These are phyloP conservation scores for Dactylellina haptotyla DNA, from an alignment of 2,329 filamentous ascomycete genomes.

Conservation along the genomic window DNA sequence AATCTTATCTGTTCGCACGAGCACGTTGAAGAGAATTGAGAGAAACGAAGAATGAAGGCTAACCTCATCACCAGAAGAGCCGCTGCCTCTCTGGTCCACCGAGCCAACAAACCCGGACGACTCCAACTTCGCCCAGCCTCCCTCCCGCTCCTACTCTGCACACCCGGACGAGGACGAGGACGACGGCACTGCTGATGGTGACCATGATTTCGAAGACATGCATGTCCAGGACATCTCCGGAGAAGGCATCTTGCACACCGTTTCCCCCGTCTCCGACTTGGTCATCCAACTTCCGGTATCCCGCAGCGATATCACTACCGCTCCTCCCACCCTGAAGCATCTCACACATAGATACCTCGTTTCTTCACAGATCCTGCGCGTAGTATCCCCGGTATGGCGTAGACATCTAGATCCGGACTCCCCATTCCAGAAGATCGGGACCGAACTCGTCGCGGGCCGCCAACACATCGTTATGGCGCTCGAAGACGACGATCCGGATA, in stretches of 20 bases:
- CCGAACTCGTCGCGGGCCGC: constrained; percentile 1
- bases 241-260: constrained; percentile 2
- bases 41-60: not conserved
- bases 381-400: constrained; percentile 46
- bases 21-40: not conserved
- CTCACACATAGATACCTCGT: constrained; percentile 41
- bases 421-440: constrained; percentile 15
- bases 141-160: not conserved
- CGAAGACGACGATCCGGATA: constrained; percentile 41
- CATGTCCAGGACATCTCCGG: not conserved
- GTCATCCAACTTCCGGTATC: constrained; percentile 22
- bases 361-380: constrained; percentile 41
- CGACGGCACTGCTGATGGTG: not conserved
- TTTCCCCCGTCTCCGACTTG: constrained; percentile 47
- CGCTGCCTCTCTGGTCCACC: constrained; percentile 34
- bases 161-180: not conserved
- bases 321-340: too few relatives aligned
- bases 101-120: constrained; percentile 6
- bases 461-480: constrained; percentile 31
- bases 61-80: constrained; percentile 14
- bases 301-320: not conserved
- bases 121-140: constrained; percentile 29
- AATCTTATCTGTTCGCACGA: not conserved
- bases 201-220: not conserved
- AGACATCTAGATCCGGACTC: constrained; percentile 27